Base-by-base conservation (phyloP, 2,329 filamentous ascomycete species). In the Cercospora sp. region DNA sequence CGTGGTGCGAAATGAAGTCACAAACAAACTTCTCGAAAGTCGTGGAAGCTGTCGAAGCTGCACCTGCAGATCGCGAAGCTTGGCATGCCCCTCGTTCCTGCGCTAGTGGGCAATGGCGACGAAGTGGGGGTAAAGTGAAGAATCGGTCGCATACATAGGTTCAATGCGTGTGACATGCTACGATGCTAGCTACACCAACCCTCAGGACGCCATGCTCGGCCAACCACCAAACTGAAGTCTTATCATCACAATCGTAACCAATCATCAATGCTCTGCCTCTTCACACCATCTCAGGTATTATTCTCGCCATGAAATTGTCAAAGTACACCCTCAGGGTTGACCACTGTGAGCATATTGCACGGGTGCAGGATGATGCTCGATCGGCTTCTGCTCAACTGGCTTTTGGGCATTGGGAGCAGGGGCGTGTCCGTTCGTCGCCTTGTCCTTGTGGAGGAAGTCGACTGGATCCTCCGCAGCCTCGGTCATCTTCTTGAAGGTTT, bases 401-500 rank as follows among this genome's bases (percentile, higher is more conserved):
- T 63, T 57, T 16, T 60, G 18, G 32, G 60, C 65, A 65, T 55
- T 59, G 13, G 61, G 32, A 24, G 3, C 21, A 10, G 57, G 24
- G 16, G 7, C 32, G 10, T 34, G 26, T 8, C 53, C 53, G 8
- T 64, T 61, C 24, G 63, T 26, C 9, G 58, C 51, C 32, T 66
- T 45, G 32, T 58, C 51, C 69, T 68, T 67, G 26, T 62, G 59
- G 18, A 64, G 34, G 21, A 66, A 43, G 32, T 60, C 59, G 55
- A 62, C 59, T 53, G 61, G 32, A 32, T 66, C 63, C 34, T 70
- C 68, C 26, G 73, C 67, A 53, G 66, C 71, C 32, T 76, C 73
- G 12, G 74, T 77, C 71, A 74, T 92, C 80, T 88, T 90, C 77
- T 88, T 86, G 79, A 94, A 96, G 1, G 89, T 91, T 57, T 95